phyloP scores from a whole-genome alignment of 225 moss, liverwort and hornwort genomes.

The Lunularia cruciata region DNA sequence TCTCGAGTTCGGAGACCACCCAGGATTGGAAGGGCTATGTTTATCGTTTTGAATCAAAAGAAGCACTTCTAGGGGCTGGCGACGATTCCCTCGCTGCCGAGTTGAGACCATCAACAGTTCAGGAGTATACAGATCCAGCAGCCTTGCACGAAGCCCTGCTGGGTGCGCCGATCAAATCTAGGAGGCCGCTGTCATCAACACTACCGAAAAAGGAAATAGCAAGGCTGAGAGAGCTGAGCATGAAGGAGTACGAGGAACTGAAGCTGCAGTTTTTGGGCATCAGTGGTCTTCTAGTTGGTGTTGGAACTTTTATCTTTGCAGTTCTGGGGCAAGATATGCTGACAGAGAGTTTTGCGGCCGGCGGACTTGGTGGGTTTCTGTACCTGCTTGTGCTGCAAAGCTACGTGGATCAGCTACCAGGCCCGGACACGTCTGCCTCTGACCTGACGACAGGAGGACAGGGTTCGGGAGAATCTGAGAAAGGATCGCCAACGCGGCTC shows the following conservation, averaged over 20 bases:
- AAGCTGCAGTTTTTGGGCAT: constrained; percentile 68
- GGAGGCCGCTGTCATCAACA: constrained; percentile 16
- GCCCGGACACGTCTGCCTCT: constrained; percentile 25
- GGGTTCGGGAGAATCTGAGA: not conserved
- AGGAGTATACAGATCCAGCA: constrained; percentile 43
- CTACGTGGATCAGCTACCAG: constrained; percentile 74
- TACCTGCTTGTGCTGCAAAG: constrained; percentile 73
- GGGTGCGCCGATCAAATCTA: constrained; percentile 22
- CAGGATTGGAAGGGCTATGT: constrained; percentile 40
- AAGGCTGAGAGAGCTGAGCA: constrained; percentile 49
- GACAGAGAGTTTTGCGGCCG: constrained; percentile 71
- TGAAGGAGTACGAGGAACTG: constrained; percentile 75
- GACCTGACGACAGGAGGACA: not conserved
- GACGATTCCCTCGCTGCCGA: constrained; percentile 62
- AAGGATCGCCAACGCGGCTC: not conserved
- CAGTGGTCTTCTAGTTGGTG: constrained; percentile 59
- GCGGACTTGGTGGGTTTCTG: constrained; percentile 66
- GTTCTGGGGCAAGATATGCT: constrained; percentile 50
- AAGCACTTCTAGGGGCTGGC: constrained; percentile 60
- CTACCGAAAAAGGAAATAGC: constrained; percentile 29
- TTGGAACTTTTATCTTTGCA: constrained; percentile 60
- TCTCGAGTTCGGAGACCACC: not conserved
- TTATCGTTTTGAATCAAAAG: constrained; percentile 59
- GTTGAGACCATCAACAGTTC: constrained; percentile 56
- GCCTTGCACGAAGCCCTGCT: constrained; percentile 37